These are phyloP conservation scores for Rhizoclosmatium globosum DNA, from an alignment of 192 early-diverging fungal species.

Conservation along the genomic window DNA sequence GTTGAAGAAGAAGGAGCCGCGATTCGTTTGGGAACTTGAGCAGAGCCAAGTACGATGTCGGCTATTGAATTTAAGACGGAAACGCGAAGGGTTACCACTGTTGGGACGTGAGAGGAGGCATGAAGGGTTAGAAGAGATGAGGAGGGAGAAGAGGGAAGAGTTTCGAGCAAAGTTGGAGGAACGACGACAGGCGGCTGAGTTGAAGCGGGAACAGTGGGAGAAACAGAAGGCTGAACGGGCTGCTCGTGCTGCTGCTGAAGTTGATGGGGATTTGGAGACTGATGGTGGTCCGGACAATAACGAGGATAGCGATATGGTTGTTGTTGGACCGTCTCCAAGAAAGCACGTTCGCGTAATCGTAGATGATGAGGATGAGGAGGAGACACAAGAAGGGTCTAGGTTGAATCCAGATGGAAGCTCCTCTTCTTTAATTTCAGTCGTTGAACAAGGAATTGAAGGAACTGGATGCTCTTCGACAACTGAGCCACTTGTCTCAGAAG, in stretches of 20 bases:
- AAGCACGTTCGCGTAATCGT: neutral
- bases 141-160: neutral
- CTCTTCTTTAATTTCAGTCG: too few species aligned
- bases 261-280: conserved; percentile 2
- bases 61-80: conserved; percentile 23
- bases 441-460: too few species aligned
- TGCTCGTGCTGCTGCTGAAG: neutral
- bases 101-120: conserved; percentile 14
- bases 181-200: neutral
- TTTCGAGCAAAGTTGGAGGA: neutral
- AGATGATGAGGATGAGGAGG: conserved; percentile 9
- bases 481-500: too few species aligned
- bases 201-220: neutral
- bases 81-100: neutral
- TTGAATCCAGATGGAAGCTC: too few species aligned
- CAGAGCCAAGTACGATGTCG: conserved; percentile 23
- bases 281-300: too few species aligned
- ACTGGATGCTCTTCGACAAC: too few species aligned
- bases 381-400: neutral
- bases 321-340: neutral
- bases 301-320: conserved; percentile 2
- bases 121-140: neutral
- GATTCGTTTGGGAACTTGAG: conserved; percentile 36
- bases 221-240: neutral
- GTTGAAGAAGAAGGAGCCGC: conserved; percentile 14